Evolutionary conservation across 2,329 filamentous ascomycete species (phyloP).

Genomic region (Penicillium oxalicum): DNA sequence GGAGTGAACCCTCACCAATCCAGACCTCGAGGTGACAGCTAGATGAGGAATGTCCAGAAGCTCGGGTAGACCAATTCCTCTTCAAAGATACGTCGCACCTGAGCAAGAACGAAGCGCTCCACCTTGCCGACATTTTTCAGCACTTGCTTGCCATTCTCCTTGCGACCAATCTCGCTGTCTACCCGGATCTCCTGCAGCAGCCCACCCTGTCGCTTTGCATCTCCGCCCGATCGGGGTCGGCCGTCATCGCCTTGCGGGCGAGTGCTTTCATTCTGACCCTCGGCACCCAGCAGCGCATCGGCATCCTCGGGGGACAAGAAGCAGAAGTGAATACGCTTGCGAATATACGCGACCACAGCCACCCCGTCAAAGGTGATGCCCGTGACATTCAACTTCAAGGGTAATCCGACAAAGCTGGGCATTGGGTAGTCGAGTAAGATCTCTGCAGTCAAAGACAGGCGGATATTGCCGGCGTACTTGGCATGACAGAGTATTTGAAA

Average conservation of each 20-base stretch:
- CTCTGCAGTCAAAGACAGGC: slow-evolving; percentile 84
- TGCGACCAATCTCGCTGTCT: slow-evolving; percentile 93
- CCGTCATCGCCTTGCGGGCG: slow-evolving; percentile 21
- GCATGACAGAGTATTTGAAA: slow-evolving; percentile 90
- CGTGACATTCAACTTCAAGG: slow-evolving; percentile 89
- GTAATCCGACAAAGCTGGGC: slow-evolving; percentile 95
- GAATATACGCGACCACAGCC: slow-evolving; percentile 84
- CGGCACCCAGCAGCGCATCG: slow-evolving; percentile 60
- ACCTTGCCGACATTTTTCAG: slow-evolving; percentile 98
- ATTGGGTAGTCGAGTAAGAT: slow-evolving; percentile 97
- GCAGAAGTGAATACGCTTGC: slow-evolving; percentile 84
- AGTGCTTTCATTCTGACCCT: slow-evolving; percentile 32
- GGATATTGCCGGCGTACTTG: slow-evolving; percentile 79
- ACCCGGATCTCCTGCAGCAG: slow-evolving; percentile 88
- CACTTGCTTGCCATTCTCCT: slow-evolving; percentile 86
- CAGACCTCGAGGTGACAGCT: slow-evolving; percentile 14
- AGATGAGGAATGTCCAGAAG: slow-evolving; percentile 96
- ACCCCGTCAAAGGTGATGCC: slow-evolving; percentile 93
- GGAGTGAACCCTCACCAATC: too few relatives aligned
- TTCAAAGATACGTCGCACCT: slow-evolving; percentile 94
- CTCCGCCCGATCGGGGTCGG: slow-evolving; percentile 32
- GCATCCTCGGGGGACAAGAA: slow-evolving; percentile 92
- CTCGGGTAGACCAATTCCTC: slow-evolving; percentile 98
- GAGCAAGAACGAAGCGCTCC: slow-evolving; percentile 92
- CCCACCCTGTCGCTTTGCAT: slow-evolving; percentile 56